Conservation (phyloP, 768 basidiomycete genomes). For the Daedaleopsis nitida region DNA sequence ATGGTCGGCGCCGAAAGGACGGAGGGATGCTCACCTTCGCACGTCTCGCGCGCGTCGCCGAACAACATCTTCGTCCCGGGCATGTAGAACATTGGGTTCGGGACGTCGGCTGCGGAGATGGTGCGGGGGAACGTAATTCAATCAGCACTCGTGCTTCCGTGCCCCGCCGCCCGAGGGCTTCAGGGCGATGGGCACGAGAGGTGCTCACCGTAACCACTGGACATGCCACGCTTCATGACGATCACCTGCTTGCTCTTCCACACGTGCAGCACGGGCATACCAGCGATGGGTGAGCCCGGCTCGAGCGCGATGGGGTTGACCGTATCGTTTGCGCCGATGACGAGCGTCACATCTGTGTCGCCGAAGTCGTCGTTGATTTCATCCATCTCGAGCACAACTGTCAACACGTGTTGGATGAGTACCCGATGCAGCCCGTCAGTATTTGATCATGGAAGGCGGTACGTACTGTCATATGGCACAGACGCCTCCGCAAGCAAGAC, state of each 20-base stretch:
- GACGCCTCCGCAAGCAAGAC: constrained; percentile 90
- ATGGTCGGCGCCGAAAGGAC: neutral
- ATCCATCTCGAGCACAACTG: constrained; percentile 91
- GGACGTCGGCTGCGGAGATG: constrained; percentile 69
- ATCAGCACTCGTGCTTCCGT: neutral
- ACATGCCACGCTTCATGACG: constrained; percentile 91
- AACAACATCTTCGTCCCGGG: constrained; percentile 89
- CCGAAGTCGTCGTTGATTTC: constrained; percentile 92
- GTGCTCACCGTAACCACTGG: constrained; percentile 77
- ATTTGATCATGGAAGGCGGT: neutral
- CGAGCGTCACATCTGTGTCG: constrained; percentile 87
- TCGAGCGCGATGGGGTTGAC: constrained; percentile 91
- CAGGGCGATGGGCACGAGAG: neutral
- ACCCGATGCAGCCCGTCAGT: too few relatives aligned
- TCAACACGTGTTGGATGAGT: neutral
- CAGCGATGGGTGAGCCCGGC: constrained; percentile 83
- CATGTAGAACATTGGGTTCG: constrained; percentile 95
- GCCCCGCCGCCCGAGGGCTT: neutral
- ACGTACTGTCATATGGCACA: constrained; percentile 85
- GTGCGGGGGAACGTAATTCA: neutral
- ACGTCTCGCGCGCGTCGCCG: constrained; percentile 89
- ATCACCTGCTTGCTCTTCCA: constrained; percentile 94
- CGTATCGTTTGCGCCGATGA: constrained; percentile 91
- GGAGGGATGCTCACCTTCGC: constrained; percentile 58
- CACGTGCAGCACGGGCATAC: constrained; percentile 90